These are phyloP conservation scores for Phytophthora macrochlamydospora DNA, from an alignment of 352 stramenopile genomes.

Conservation along the genomic window DNA sequence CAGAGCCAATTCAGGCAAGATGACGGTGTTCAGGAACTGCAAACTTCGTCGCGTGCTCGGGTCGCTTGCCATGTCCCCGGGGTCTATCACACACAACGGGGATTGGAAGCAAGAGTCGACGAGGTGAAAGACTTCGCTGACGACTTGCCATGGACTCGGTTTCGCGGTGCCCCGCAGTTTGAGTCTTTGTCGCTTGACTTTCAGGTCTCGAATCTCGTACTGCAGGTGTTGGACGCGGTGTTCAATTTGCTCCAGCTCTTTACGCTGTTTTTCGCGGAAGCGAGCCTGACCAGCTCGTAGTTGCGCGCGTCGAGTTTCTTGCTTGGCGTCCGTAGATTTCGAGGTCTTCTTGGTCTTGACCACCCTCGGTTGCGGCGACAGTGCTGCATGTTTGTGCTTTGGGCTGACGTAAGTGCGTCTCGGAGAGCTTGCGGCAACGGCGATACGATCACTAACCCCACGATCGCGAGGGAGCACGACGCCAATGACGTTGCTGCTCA, in stretches of 20 bases:
- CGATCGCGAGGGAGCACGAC: neutral
- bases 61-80: neutral
- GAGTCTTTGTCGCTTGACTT: neutral
- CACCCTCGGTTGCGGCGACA: neutral
- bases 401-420: neutral
- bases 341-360: neutral
- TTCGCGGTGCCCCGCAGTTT: neutral
- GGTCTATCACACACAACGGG: neutral
- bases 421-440: neutral
- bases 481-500: neutral
- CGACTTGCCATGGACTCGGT: slow-evolving; percentile 4
- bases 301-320: slow-evolving; percentile 8
- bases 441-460: neutral
- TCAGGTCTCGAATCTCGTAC: slow-evolving; percentile 2
- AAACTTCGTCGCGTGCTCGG: neutral
- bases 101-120: neutral
- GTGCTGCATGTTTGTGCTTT: neutral
- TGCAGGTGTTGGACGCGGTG: slow-evolving; percentile 1
- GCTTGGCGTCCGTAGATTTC: neutral
- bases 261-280: slow-evolving; percentile 10
- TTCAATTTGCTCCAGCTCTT: slow-evolving; percentile 1
- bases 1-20: slow-evolving; percentile 5
- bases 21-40: neutral
- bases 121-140: slow-evolving; percentile 4
- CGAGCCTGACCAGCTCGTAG: slow-evolving; percentile 15